A percentile compares a stretch with the other conserved stretches of the same genome.
phyloP scores from a whole-genome alignment of 225 moss, liverwort and hornwort genomes.

The Marchantia polymorpha region DNA sequence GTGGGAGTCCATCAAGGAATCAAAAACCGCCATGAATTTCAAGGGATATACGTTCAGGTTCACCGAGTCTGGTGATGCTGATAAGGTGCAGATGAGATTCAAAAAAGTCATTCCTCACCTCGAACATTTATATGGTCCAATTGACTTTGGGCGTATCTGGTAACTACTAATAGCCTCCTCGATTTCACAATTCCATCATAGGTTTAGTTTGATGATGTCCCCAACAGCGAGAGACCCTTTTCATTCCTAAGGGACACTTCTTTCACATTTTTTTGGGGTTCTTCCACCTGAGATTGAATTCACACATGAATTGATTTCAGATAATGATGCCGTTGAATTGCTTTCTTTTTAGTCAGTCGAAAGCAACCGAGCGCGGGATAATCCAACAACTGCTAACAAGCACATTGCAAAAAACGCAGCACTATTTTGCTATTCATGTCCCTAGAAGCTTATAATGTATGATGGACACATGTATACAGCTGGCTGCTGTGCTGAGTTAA shows the following conservation, averaged over 20 bases:
- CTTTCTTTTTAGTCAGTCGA: too few species aligned
- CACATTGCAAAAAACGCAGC: too few species aligned
- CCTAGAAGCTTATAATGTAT: too few species aligned
- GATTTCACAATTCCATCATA: background rate
- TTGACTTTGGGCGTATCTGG: slow-evolving; percentile 42
- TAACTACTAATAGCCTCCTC: background rate
- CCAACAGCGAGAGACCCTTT: background rate
- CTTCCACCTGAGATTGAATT: background rate
- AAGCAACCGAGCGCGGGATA: too few species aligned
- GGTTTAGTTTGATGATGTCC: background rate
- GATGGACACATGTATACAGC: too few species aligned
- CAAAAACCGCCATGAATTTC: slow-evolving; percentile 33
- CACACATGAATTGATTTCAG: too few species aligned
- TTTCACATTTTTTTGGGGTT: background rate
- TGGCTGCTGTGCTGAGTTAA: too few species aligned
- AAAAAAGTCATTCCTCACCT: slow-evolving; percentile 23
- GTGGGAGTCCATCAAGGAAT: too few species aligned
- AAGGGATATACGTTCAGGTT: slow-evolving; percentile 40
- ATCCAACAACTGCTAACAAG: too few species aligned
- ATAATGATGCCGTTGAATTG: too few species aligned
- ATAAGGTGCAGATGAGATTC: slow-evolving; percentile 28
- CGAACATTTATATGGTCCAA: slow-evolving; percentile 39
- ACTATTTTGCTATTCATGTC: too few species aligned
- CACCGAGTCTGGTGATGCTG: slow-evolving; percentile 27
- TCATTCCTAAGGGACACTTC: background rate